Conservation (phyloP, 2,329 filamentous ascomycete genomes). For the Diaporthe helianthi region DNA sequence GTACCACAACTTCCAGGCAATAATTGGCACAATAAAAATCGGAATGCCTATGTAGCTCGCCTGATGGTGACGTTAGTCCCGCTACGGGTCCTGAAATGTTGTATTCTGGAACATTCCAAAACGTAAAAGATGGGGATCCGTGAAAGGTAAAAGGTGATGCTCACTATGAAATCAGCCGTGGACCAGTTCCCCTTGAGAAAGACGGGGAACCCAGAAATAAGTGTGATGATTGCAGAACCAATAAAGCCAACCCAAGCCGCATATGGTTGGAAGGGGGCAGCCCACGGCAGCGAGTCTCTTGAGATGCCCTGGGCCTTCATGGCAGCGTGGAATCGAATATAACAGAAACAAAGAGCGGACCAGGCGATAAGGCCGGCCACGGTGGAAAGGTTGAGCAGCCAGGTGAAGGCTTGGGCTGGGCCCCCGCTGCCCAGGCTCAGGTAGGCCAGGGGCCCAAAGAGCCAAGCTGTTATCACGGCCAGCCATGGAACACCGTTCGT, state of each 20-base stretch:
- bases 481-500: constrained; percentile 67
- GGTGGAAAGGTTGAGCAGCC: constrained; percentile 63
- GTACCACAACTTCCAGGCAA: constrained; percentile 30
- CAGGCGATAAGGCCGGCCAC: constrained; percentile 45
- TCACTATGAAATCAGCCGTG: constrained; percentile 48
- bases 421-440: constrained; percentile 55
- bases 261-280: constrained; percentile 45
- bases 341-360: constrained; percentile 43
- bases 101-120: no score
- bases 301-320: constrained; percentile 50
- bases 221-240: constrained; percentile 50
- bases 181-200: constrained; percentile 49
- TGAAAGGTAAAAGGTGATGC: no score
- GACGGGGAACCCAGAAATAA: constrained; percentile 53
- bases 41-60: constrained; percentile 46
- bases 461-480: constrained; percentile 60
- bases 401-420: constrained; percentile 57
- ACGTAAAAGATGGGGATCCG: no score
- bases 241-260: constrained; percentile 52
- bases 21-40: constrained; percentile 35
- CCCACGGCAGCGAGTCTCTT: constrained; percentile 42
- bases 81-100: no score
- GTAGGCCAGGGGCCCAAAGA: constrained; percentile 65
- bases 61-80: no score
- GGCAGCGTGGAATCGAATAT: constrained; percentile 45